Evolutionary conservation across 202 grass and related monocot species (phyloP).

Genomic region (Schoenoplectus tabernaemontani): DNA sequence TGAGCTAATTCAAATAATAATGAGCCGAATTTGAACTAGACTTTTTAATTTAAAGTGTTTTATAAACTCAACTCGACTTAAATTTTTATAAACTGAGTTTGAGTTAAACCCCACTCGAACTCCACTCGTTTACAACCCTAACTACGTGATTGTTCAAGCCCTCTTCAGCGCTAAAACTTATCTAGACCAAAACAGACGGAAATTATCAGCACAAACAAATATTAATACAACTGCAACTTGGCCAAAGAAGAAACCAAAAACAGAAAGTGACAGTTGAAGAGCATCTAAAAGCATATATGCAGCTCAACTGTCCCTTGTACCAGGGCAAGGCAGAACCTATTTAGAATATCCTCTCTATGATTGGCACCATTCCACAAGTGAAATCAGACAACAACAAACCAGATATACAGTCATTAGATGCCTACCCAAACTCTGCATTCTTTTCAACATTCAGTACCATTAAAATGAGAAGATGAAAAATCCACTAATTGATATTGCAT

Average conservation of each 20-base stretch:
- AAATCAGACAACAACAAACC: not conserved
- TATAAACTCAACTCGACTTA: too few species aligned
- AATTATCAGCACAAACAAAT: not conserved
- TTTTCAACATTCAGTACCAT: not conserved
- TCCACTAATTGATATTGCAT: not conserved
- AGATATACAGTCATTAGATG: not conserved
- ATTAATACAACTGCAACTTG: not conserved
- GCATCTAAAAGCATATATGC: not conserved
- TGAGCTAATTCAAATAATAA: too few species aligned
- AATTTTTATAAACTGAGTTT: too few species aligned
- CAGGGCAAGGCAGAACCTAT: not conserved
- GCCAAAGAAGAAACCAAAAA: not conserved
- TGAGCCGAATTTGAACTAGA: too few species aligned
- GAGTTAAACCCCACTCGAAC: too few species aligned
- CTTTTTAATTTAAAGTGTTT: too few species aligned
- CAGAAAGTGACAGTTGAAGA: not conserved
- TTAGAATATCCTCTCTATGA: not conserved
- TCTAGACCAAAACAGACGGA: not conserved
- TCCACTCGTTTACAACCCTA: too few species aligned
- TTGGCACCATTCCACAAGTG: not conserved
- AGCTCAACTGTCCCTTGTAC: not conserved
- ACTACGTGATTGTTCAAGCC: not conserved
- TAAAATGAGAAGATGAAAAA: not conserved
- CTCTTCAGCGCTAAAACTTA: not conserved
- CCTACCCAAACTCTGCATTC: not conserved